Evolutionary conservation across 179 eudicot species (phyloP).

Genomic region (Gypsophila paniculata): DNA sequence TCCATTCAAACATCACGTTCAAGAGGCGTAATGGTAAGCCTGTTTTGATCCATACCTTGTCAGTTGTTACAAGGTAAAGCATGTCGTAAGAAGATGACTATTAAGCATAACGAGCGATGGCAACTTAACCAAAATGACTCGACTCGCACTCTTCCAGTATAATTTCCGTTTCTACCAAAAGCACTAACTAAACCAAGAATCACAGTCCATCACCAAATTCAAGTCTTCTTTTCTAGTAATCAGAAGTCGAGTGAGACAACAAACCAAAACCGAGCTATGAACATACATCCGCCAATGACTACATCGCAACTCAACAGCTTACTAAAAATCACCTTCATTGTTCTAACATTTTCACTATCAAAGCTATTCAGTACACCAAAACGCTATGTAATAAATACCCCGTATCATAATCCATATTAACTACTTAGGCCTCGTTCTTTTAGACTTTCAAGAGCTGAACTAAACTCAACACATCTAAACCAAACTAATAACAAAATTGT

Average conservation of each 20-base stretch:
- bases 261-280: not conserved
- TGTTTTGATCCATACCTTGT: not conserved
- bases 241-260: not conserved
- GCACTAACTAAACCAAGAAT: not conserved
- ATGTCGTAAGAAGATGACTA: not conserved
- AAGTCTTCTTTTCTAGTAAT: not conserved
- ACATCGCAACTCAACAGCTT: not conserved
- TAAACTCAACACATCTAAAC: no score
- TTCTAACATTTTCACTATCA: not conserved
- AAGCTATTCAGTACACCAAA: not conserved
- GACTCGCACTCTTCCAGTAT: no score
- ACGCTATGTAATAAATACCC: not conserved
- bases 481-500: no score
- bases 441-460: no score
- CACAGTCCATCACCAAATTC: not conserved
- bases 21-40: not conserved
- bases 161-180: constrained; percentile 2
- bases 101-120: not conserved
- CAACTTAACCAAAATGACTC: not conserved
- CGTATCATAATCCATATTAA: no score
- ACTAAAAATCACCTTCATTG: not conserved
- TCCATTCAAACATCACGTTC: not conserved
- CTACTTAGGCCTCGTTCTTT: no score
- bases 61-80: not conserved
- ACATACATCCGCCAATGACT: not conserved